Percentiles rank a stretch among this genome's conserved stretches.
Evolutionary conservation across 2,329 filamentous ascomycete genomes (phyloP).

Genomic region (Macrophomina pseudophaseolina): DNA sequence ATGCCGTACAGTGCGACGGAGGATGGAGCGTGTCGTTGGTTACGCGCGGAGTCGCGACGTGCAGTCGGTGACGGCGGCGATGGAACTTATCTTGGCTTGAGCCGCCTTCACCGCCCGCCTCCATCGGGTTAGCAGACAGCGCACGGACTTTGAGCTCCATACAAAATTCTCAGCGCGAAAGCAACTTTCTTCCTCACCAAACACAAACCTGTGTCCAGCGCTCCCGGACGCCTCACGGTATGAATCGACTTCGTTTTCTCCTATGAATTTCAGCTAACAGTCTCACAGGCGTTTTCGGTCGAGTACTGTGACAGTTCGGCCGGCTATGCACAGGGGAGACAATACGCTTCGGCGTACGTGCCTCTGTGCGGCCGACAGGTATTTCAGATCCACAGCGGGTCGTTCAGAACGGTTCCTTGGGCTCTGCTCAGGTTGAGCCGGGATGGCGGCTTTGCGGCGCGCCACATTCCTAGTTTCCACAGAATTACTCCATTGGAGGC

Average conservation of each 20-base stretch:
- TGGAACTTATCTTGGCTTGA: slow-evolving; percentile 15
- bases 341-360: slow-evolving; percentile 78
- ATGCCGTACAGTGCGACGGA: not conserved
- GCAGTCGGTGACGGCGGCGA: slow-evolving; percentile 11
- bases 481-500: slow-evolving; percentile 23
- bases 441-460: slow-evolving; percentile 63
- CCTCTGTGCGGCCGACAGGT: slow-evolving; percentile 86
- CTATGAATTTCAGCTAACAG: not conserved
- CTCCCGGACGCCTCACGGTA: slow-evolving; percentile 65
- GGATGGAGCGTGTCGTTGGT: not conserved
- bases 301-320: slow-evolving; percentile 85
- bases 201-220: slow-evolving; percentile 83
- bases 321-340: slow-evolving; percentile 68
- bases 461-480: slow-evolving; percentile 72
- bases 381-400: slow-evolving; percentile 70
- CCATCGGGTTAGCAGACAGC: slow-evolving; percentile 31
- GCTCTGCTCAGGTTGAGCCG: slow-evolving; percentile 64
- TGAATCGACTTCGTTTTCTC: slow-evolving; percentile 44
- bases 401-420: slow-evolving; percentile 58
- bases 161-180: slow-evolving; percentile 44
- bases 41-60: slow-evolving; percentile 17
- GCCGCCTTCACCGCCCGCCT: slow-evolving; percentile 24
- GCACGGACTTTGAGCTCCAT: slow-evolving; percentile 35
- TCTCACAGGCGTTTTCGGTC: slow-evolving; percentile 59
- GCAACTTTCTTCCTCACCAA: slow-evolving; percentile 52